Percentiles rank a stretch among this genome's conserved stretches.
These are phyloP conservation scores for Fusarium sublunatum DNA, from an alignment of 2,329 filamentous ascomycete species.

Conservation along the genomic window DNA sequence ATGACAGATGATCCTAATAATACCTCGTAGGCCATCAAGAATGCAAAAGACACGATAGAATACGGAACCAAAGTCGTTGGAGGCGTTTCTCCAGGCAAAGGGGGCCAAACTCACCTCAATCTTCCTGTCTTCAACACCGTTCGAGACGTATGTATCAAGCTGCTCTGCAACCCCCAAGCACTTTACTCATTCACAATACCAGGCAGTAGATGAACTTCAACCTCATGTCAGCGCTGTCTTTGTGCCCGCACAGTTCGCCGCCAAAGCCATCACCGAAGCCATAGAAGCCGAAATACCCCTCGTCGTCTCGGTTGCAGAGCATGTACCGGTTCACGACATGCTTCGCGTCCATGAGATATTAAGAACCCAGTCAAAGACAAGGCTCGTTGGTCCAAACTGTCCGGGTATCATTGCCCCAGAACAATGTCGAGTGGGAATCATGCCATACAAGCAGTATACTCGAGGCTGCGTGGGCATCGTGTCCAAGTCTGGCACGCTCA, in stretches of 20 bases:
- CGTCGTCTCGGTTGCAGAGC: conserved; percentile 82
- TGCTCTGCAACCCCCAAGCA: no score
- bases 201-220: conserved; percentile 51
- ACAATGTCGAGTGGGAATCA: conserved; percentile 65
- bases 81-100: conserved; percentile 54
- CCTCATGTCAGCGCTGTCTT: conserved; percentile 80
- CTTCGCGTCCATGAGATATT: conserved; percentile 76
- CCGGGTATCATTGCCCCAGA: conserved; percentile 82
- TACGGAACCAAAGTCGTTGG: conserved; percentile 55
- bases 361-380: conserved; percentile 75
- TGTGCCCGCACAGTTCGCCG: conserved; percentile 74
- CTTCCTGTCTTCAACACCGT: conserved; percentile 54
- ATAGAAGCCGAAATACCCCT: conserved; percentile 83
- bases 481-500: conserved; percentile 83
- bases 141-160: conserved; percentile 40
- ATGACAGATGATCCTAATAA: not conserved
- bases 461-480: conserved; percentile 78
- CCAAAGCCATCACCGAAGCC: conserved; percentile 76
- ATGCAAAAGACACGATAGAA: conserved; percentile 53
- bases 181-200: accelerated
- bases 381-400: conserved; percentile 83
- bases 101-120: conserved; percentile 48
- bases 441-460: conserved; percentile 55
- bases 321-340: conserved; percentile 82
- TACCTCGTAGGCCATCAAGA: conserved; percentile 50